Conservation (phyloP, 257 asterid genomes). For the Solanum clarkiae region DNA sequence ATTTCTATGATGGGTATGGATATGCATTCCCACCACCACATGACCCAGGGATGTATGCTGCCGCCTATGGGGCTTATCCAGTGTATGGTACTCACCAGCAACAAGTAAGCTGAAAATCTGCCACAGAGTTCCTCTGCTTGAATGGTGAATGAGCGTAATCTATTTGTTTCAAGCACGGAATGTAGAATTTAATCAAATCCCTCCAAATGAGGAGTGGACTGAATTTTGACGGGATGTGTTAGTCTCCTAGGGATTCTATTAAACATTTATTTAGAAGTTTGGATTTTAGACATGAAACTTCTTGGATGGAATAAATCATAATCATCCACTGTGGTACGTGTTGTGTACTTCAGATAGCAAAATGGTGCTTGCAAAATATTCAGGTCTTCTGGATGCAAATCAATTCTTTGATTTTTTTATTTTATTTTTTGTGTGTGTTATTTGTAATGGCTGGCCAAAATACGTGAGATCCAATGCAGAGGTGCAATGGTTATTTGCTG, state of each 20-base stretch:
- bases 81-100: slow-evolving; percentile 80
- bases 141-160: slow-evolving; percentile 6
- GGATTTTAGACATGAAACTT: slow-evolving; percentile 30
- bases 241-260: slow-evolving; percentile 23
- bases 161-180: slow-evolving; percentile 19
- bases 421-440: neutral
- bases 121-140: neutral
- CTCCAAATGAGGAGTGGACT: slow-evolving; percentile 31
- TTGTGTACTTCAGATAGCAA: neutral
- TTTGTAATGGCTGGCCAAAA: neutral
- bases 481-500: neutral
- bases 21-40: slow-evolving; percentile 62
- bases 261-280: slow-evolving; percentile 44
- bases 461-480: neutral
- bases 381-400: neutral
- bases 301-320: slow-evolving; percentile 47
- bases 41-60: slow-evolving; percentile 68
- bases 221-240: slow-evolving; percentile 64
- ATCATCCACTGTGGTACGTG: slow-evolving; percentile 3
- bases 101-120: slow-evolving; percentile 58
- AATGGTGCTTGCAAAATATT: neutral
- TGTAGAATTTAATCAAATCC: slow-evolving; percentile 17
- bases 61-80: slow-evolving; percentile 79
- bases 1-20: slow-evolving; percentile 71
- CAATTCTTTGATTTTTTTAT: neutral